Percentiles rank a stretch among this genome's conserved stretches.
Evolutionary conservation across 768 basidiomycete genomes (phyloP).

Genomic region (Agaricus subrufescens): DNA sequence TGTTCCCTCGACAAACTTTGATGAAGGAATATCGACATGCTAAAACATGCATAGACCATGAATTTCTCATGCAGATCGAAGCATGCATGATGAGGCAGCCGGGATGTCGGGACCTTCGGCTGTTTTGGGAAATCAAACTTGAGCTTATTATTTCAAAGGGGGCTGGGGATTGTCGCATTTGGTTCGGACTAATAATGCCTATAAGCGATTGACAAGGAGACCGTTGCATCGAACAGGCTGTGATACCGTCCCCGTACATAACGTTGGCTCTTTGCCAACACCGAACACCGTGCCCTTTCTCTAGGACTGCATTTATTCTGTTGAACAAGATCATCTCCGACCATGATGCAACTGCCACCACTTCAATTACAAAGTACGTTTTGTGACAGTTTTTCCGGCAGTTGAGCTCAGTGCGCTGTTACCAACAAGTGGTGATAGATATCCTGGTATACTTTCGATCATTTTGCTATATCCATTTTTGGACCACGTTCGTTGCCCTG

Average conservation of each 20-base stretch:
- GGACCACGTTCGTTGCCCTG: constrained; percentile 18
- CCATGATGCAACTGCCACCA: constrained; percentile 35
- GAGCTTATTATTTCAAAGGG: no score
- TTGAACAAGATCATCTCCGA: constrained; percentile 22
- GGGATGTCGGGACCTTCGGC: no score
- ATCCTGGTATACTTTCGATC: constrained; percentile 19
- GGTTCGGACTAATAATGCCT: no score
- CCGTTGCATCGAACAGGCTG: neutral
- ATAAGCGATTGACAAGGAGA: neutral
- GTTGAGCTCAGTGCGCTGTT: no score
- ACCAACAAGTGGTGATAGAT: constrained; percentile 30
- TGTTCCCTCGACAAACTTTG: neutral
- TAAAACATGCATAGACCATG: no score
- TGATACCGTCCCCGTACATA: neutral
- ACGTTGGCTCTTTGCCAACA: neutral
- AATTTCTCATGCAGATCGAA: no score
- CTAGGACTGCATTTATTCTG: constrained; percentile 34
- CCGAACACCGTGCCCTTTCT: constrained; percentile 24
- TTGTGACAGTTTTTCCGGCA: neutral
- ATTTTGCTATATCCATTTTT: neutral
- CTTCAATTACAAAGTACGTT: constrained; percentile 36
- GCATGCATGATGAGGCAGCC: no score
- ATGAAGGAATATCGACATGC: no score
- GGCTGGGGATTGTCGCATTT: no score
- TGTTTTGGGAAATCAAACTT: no score